Evolutionary conservation across 2,329 filamentous ascomycete genomes (phyloP).

Genomic region (Plenodomus biglobosus): DNA sequence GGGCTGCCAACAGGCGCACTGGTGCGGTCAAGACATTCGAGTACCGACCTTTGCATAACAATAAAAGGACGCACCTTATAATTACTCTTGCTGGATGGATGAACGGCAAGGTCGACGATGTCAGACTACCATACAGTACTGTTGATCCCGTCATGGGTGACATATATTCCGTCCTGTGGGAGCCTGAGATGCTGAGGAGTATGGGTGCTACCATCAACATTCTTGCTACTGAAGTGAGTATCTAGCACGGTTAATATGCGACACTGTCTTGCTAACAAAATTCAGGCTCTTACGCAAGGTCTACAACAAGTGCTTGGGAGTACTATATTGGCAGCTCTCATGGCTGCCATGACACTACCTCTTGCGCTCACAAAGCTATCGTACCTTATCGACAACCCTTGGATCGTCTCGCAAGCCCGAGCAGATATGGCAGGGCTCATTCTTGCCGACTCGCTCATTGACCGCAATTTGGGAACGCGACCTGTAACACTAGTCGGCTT

Average conservation of each 20-base stretch:
- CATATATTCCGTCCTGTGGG: constrained; percentile 95
- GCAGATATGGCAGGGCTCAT: constrained; percentile 88
- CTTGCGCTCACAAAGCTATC: constrained; percentile 89
- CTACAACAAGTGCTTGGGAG: constrained; percentile 92
- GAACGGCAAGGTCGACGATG: constrained; percentile 96
- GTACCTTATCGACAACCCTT: constrained; percentile 97
- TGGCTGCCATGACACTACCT: constrained; percentile 91
- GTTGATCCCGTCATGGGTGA: constrained; percentile 98
- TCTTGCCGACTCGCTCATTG: constrained; percentile 88
- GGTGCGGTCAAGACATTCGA: constrained; percentile 96
- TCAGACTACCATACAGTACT: constrained; percentile 91
- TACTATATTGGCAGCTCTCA: constrained; percentile 83
- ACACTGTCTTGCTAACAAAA: constrained; percentile 12
- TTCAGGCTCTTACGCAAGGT: constrained; percentile 89
- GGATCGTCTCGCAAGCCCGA: constrained; percentile 92
- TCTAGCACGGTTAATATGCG: constrained; percentile 28
- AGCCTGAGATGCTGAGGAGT: constrained; percentile 94
- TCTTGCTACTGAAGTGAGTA: constrained; percentile 83
- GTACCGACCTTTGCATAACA: constrained; percentile 94
- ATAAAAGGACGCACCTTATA: constrained; percentile 94
- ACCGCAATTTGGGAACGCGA: constrained; percentile 85
- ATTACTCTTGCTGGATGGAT: constrained; percentile 97
- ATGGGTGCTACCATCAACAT: constrained; percentile 99
- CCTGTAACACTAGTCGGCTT: constrained; percentile 94
- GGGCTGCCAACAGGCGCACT: constrained; percentile 82